A percentile compares a stretch with the other conserved stretches of the same genome.
These are phyloP conservation scores for Ganoderma meredithae DNA, from an alignment of 1,284 basidiomycete genomes.

Conservation along the genomic window DNA sequence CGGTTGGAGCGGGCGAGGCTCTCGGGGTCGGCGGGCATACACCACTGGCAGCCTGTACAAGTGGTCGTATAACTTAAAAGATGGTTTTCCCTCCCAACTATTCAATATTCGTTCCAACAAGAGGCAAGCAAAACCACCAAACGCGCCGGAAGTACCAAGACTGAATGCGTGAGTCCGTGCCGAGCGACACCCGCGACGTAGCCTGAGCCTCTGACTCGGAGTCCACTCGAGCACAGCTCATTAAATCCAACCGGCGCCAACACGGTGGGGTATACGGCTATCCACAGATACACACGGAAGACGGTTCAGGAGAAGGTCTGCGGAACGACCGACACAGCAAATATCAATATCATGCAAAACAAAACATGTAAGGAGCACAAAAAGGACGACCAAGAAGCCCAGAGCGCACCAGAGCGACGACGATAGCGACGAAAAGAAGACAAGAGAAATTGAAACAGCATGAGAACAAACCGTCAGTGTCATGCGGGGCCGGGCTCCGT, in stretches of 20 bases:
- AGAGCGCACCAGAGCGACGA: neutral
- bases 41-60: too few relatives aligned
- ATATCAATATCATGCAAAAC: neutral
- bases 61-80: too few relatives aligned
- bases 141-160: neutral
- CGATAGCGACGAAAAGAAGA: neutral
- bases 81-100: too few relatives aligned
- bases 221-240: neutral
- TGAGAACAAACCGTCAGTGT: too few relatives aligned
- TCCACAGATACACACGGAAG: neutral
- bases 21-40: too few relatives aligned
- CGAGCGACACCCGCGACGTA: neutral
- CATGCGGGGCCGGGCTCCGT: neutral
- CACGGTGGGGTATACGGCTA: neutral
- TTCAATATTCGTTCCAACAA: neutral
- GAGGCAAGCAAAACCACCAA: neutral
- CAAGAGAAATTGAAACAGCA: neutral
- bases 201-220: too few relatives aligned
- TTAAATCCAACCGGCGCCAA: neutral
- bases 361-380: neutral
- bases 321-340: neutral
- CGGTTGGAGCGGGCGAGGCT: too few relatives aligned
- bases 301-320: neutral
- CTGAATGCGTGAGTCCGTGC: neutral
- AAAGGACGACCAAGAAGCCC: neutral